These are phyloP conservation scores for Globisporangium megalacanthum DNA, from an alignment of 352 stramenopile species.

Conservation along the genomic window DNA sequence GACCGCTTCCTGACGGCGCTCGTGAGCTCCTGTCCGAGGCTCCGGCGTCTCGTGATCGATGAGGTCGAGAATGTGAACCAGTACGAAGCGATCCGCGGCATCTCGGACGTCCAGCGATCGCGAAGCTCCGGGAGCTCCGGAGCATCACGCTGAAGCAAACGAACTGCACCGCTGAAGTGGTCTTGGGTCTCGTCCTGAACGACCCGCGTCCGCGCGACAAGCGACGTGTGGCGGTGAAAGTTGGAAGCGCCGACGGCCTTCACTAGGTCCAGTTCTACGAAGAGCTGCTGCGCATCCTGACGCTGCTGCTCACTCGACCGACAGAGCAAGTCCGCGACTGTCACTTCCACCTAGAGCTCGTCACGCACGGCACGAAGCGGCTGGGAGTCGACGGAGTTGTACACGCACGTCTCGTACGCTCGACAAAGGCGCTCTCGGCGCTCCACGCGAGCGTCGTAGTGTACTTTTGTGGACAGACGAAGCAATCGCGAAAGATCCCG, in stretches of 20 bases:
- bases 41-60: constrained; percentile 3
- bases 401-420: neutral
- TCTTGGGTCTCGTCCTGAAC: constrained; percentile 5
- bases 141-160: constrained; percentile 9
- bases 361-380: neutral
- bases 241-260: neutral
- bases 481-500: neutral
- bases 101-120: constrained; percentile 6
- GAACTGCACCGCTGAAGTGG: neutral
- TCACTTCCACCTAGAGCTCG: constrained; percentile 7
- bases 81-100: neutral
- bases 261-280: constrained; percentile 3
- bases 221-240: constrained; percentile 2
- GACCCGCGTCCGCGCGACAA: neutral
- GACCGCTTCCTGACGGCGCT: constrained; percentile 1
- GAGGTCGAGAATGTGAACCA: constrained; percentile 4
- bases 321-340: neutral
- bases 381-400: neutral
- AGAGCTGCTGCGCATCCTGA: constrained; percentile 1
- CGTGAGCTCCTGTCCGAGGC: neutral
- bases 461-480: constrained; percentile 2
- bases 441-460: constrained; percentile 2
- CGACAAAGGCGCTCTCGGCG: neutral
- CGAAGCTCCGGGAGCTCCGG: neutral
- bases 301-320: neutral